phyloP scores from a whole-genome alignment of 768 basidiomycete species.

The Pisolithus orientalis region DNA sequence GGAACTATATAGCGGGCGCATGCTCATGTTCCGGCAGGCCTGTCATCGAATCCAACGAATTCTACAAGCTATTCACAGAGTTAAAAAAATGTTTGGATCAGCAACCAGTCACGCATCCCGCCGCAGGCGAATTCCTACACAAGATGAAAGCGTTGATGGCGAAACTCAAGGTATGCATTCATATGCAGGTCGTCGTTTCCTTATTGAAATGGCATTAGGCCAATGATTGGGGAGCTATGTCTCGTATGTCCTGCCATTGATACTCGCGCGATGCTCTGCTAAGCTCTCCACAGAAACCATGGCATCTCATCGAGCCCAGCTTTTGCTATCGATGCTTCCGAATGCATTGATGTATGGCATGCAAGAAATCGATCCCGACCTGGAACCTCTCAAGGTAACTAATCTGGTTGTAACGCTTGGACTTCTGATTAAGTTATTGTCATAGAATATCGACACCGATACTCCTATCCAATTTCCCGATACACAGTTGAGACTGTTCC shows the following conservation, averaged over 20 bases:
- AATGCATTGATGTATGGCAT: conserved; percentile 44
- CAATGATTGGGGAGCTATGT: conserved; percentile 60
- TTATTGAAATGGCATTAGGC: conserved; percentile 29
- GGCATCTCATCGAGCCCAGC: conserved; percentile 41
- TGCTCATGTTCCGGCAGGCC: conserved; percentile 25
- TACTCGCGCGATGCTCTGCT: neutral
- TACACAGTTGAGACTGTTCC: conserved; percentile 31
- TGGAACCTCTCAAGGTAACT: conserved; percentile 45
- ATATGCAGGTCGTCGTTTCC: neutral
- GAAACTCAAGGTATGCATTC: conserved; percentile 46
- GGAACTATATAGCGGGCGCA: neutral
- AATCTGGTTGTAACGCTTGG: no score
- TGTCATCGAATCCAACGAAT: conserved; percentile 55
- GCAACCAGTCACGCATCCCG: conserved; percentile 41
- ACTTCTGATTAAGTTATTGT: no score
- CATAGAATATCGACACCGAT: conserved; percentile 50
- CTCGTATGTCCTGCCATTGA: conserved; percentile 36
- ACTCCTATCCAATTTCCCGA: conserved; percentile 32
- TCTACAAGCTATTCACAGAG: conserved; percentile 48
- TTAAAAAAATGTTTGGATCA: conserved; percentile 43
- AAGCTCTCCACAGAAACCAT: conserved; percentile 35
- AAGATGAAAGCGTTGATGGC: conserved; percentile 61
- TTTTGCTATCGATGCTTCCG: conserved; percentile 36
- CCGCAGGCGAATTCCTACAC: conserved; percentile 50
- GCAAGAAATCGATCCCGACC: conserved; percentile 39